phyloP scores from a whole-genome alignment of 495 filamentous ascomycete genomes.

The Penicillium coprophilum region DNA sequence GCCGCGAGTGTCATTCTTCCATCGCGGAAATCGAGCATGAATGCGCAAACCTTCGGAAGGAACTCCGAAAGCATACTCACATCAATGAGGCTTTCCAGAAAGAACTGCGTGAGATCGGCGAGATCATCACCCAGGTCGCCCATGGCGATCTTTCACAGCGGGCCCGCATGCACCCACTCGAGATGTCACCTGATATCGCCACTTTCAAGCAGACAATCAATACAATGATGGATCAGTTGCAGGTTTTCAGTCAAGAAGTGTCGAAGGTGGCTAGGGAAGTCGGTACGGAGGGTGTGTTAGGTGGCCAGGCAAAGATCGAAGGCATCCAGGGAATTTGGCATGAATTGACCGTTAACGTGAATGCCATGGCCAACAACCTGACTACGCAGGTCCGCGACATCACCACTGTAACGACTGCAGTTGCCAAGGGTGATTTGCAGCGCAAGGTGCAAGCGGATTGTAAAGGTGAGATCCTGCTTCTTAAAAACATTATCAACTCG shows the following conservation, averaged over 20 bases:
- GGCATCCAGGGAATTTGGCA: constrained; percentile 93
- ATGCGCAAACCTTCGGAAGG: constrained; percentile 65
- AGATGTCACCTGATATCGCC: constrained; percentile 92
- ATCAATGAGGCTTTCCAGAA: constrained; percentile 95
- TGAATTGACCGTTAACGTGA: constrained; percentile 89
- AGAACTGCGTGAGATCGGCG: constrained; percentile 86
- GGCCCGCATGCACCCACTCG: constrained; percentile 81
- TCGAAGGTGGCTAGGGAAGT: constrained; percentile 88
- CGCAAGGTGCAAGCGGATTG: constrained; percentile 89
- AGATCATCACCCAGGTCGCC: constrained; percentile 85
- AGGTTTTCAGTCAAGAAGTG: constrained; percentile 89
- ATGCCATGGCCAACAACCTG: constrained; percentile 86
- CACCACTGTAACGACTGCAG: constrained; percentile 87
- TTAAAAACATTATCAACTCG: constrained; percentile 89
- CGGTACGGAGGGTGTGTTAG: constrained; percentile 85
- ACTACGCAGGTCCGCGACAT: constrained; percentile 93
- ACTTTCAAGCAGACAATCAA: constrained; percentile 89
- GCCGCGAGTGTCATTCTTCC: constrained; percentile 26
- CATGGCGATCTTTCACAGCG: constrained; percentile 90
- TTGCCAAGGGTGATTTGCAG: constrained; percentile 84
- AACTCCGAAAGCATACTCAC: constrained; percentile 86
- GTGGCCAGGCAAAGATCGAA: constrained; percentile 83
- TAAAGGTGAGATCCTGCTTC: constrained; percentile 83
- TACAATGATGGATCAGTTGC: constrained; percentile 94
- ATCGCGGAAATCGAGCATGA: constrained; percentile 45